Conservation (phyloP, 129 eudicot species). For the Dittrichia graveolens region DNA sequence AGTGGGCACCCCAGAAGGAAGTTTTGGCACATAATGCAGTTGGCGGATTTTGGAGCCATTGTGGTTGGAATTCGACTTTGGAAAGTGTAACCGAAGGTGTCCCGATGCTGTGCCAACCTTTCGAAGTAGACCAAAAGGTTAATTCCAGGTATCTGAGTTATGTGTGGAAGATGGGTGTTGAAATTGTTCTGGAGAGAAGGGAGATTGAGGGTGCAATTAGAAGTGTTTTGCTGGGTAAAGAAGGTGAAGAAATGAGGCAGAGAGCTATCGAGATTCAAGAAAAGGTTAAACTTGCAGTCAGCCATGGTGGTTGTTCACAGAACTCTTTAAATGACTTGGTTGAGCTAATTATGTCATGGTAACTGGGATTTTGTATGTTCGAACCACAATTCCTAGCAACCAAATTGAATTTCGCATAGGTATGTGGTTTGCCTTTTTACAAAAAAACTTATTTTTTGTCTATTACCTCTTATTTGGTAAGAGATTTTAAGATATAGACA, state of each 20-base stretch:
- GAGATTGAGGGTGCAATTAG: conserved; percentile 29
- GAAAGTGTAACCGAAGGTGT: conserved; percentile 45
- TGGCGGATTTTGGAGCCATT: conserved; percentile 56
- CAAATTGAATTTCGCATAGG: too few relatives aligned
- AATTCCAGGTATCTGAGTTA: conserved; percentile 42
- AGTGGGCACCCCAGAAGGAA: conserved; percentile 52
- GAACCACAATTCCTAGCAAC: too few relatives aligned
- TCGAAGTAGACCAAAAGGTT: conserved; percentile 32
- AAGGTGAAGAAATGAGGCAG: conserved; percentile 40
- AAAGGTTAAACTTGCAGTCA: conserved; percentile 13
- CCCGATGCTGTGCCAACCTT: conserved; percentile 48
- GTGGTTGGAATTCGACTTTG: conserved; percentile 60
- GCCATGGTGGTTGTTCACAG: conserved; percentile 37
- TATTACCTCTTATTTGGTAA: too few relatives aligned
- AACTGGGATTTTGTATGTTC: too few relatives aligned
- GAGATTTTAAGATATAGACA: too few relatives aligned
- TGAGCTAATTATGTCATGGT: conserved; percentile 30
- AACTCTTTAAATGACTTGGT: conserved; percentile 31
- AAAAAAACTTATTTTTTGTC: too few relatives aligned
- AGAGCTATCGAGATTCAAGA: conserved; percentile 31
- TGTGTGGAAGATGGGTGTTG: conserved; percentile 43
- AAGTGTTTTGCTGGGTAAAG: conserved; percentile 36
- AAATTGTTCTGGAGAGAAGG: conserved; percentile 26
- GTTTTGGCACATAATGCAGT: conserved; percentile 47
- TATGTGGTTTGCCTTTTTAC: too few relatives aligned